Conservation (phyloP, 2,329 filamentous ascomycete genomes). For the Colletotrichum sp. region DNA sequence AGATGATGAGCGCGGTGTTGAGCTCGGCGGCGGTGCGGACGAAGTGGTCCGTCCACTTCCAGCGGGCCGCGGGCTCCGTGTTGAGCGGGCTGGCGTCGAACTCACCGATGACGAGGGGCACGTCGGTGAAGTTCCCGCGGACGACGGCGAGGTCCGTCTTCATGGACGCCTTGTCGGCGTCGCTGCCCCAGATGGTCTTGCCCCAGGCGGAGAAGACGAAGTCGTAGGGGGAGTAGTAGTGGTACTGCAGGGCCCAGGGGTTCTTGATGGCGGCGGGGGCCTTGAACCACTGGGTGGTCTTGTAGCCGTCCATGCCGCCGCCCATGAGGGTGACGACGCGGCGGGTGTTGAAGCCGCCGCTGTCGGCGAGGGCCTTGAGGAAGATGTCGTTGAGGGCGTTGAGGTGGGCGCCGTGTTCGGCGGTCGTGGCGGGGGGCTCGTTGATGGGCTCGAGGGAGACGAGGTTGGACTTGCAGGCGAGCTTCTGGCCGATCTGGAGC, state of each 20-base stretch:
- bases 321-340: slow-evolving; percentile 62
- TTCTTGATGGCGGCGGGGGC: slow-evolving; percentile 52
- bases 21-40: slow-evolving; percentile 51
- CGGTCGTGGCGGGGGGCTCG: slow-evolving; percentile 58
- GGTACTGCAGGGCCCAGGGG: slow-evolving; percentile 65
- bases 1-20: slow-evolving; percentile 55
- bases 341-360: slow-evolving; percentile 58
- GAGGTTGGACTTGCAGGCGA: slow-evolving; percentile 57
- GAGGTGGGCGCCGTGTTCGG: slow-evolving; percentile 51
- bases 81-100: slow-evolving; percentile 54
- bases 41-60: slow-evolving; percentile 62
- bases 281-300: slow-evolving; percentile 60
- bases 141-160: slow-evolving; percentile 54
- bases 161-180: slow-evolving; percentile 53
- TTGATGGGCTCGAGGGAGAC: slow-evolving; percentile 66
- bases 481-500: slow-evolving; percentile 59
- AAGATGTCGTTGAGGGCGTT: slow-evolving; percentile 64
- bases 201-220: slow-evolving; percentile 57
- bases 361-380: slow-evolving; percentile 54
- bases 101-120: slow-evolving; percentile 63
- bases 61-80: slow-evolving; percentile 59
- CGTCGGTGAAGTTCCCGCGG: slow-evolving; percentile 56
- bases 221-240: slow-evolving; percentile 64
- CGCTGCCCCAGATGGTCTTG: slow-evolving; percentile 63
- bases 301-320: slow-evolving; percentile 47